Base-by-base conservation (phyloP, 495 filamentous ascomycete species). In the Astrothelium macrocarpum region DNA sequence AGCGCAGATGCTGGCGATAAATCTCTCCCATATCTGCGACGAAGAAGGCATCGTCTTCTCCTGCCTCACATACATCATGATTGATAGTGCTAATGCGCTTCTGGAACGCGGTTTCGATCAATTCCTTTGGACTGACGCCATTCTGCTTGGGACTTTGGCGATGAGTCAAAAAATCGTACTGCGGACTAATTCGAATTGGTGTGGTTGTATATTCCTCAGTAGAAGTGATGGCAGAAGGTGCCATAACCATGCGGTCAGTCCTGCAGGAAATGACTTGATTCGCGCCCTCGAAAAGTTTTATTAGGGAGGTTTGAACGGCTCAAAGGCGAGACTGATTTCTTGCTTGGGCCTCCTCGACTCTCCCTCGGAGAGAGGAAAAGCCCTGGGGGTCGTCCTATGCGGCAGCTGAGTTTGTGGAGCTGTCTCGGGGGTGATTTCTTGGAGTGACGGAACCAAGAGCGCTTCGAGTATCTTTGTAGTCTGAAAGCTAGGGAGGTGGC, bases 1-100 rank as follows among this genome's bases (percentile, higher is more conserved):
- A 99, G 74, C 92, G 87, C 77, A 97, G 81, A 72, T 97, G 94
- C 83, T 99, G 94, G 73, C 94, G 90, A 79, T 97, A 97, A 66
- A 97, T 89, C 79, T 97, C 93, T 73, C 95, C 94, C 76, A 99
- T 86, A 78, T 99, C 94, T 67, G 89, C 92, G 65, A 99, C 95
- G 75, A 96, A 97, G 76, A 97, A 99, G 32, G 94, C 85, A 80
- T 97, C 94, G 77, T 97, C 94, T 64, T 90, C 92, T 63, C 95
- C 95, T 32, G 90, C 81, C 59, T 87, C 89, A 75, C 95, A 97
- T 63, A 76, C 78, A 68, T 97, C 89, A 64, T 87, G 84, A 80
- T 98, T 84, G 67, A 97, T 86, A 66, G 76, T 82, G 64, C 89
- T 82, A 60, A 96, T 86, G 63, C 89, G 90, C 67, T 85, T 83